phyloP scores from a whole-genome alignment of 1,284 basidiomycete species.

The Apiotrichum montevideense region DNA sequence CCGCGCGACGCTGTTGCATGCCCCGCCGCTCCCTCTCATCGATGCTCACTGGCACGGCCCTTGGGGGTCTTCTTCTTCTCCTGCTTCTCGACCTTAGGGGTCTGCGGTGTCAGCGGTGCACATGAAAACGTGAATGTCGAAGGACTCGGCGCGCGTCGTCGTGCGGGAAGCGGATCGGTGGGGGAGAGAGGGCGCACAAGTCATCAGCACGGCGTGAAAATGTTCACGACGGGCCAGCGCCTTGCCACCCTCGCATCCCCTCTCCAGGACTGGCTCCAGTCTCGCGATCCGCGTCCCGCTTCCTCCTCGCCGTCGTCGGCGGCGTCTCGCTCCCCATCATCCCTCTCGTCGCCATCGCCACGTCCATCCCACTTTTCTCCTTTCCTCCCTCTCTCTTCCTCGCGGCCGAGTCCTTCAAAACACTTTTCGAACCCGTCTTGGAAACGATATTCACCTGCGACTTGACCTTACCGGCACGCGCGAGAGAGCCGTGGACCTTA shows the following conservation, averaged over 20 bases:
- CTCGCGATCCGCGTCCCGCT: too few relatives aligned
- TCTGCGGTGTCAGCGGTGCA: conserved; percentile 36
- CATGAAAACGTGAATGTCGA: neutral
- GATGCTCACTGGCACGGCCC: conserved; percentile 67
- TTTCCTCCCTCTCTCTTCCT: neutral
- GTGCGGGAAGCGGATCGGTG: too few relatives aligned
- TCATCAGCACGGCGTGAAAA: too few relatives aligned
- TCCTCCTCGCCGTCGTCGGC: too few relatives aligned
- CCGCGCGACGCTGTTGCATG: too few relatives aligned
- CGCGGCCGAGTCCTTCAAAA: neutral
- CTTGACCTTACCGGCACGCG: conserved; percentile 99
- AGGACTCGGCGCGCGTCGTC: too few relatives aligned
- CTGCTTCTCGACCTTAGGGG: conserved; percentile 93
- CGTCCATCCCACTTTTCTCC: neutral
- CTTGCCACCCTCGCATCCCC: too few relatives aligned
- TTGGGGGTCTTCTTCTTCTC: conserved; percentile 97
- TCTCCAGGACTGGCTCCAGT: too few relatives aligned
- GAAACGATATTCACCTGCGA: conserved; percentile 56
- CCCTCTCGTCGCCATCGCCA: neutral
- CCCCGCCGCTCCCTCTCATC: neutral
- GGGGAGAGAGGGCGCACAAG: too few relatives aligned
- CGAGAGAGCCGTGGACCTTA: conserved; percentile 96
- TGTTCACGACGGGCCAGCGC: too few relatives aligned
- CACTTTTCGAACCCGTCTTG: neutral
- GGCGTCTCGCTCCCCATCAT: too few relatives aligned